Evolutionary conservation across 2,329 filamentous ascomycete genomes (phyloP).

Genomic region (Sclerotinia trifoliorum): DNA sequence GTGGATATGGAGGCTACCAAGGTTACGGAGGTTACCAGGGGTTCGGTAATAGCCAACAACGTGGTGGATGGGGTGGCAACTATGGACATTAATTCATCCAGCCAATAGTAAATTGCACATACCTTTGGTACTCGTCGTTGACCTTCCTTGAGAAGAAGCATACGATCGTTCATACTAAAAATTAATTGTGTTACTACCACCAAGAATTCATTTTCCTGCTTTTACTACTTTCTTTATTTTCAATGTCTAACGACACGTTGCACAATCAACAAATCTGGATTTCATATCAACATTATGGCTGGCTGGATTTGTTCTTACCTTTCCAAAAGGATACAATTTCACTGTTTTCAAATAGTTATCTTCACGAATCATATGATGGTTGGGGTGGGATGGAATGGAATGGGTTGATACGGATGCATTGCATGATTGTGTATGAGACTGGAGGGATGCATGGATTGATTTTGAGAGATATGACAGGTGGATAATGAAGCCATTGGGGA

Average conservation of each 20-base stretch:
- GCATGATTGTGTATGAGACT: constrained; percentile 19
- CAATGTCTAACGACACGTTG: constrained; percentile 15
- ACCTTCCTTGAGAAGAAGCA: neutral
- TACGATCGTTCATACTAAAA: constrained; percentile 15
- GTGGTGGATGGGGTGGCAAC: constrained; percentile 51
- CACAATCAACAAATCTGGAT: constrained; percentile 21
- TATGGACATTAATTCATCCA: constrained; percentile 37
- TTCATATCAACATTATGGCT: constrained; percentile 18
- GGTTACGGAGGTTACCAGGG: constrained; percentile 45
- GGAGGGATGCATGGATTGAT: constrained; percentile 17
- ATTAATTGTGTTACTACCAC: constrained; percentile 20
- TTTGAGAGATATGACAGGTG: constrained; percentile 7
- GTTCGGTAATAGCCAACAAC: constrained; percentile 43
- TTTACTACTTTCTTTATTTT: constrained; percentile 22
- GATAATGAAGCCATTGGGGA: constrained; percentile 14
- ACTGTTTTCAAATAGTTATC: constrained; percentile 27
- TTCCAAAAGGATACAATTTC: constrained; percentile 20
- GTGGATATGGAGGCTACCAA: constrained; percentile 47
- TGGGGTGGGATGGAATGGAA: constrained; percentile 20
- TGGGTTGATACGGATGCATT: constrained; percentile 19
- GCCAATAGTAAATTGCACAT: constrained; percentile 12
- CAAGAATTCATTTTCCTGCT: constrained; percentile 16
- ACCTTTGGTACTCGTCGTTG: constrained; percentile 15
- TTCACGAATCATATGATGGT: constrained; percentile 21
- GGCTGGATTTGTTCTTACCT: constrained; percentile 19